These are phyloP conservation scores for Saccharomycopsis fermentans DNA, from an alignment of 805 yeast species.

Conservation along the genomic window DNA sequence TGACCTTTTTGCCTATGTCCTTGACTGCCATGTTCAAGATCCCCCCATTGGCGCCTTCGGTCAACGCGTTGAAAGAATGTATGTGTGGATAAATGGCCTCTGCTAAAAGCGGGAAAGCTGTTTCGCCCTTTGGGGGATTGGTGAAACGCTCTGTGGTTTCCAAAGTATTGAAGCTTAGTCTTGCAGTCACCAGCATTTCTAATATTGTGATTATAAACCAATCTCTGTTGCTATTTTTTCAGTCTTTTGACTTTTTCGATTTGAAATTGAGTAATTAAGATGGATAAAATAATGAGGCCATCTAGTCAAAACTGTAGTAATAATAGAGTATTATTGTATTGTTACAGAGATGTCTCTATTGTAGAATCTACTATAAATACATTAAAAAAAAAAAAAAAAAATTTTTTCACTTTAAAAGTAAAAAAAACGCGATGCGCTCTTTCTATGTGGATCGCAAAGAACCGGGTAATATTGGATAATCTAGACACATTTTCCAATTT, in stretches of 20 bases:
- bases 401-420: no score
- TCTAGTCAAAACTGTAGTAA: no score
- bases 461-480: no score
- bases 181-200: neutral
- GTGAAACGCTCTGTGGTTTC: constrained; percentile 80
- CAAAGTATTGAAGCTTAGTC: constrained; percentile 45
- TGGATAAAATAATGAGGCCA: no score
- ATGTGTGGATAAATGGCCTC: constrained; percentile 94
- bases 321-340: no score
- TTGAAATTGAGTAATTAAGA: neutral
- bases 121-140: constrained; percentile 81
- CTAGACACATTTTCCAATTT: no score
- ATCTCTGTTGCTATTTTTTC: neutral
- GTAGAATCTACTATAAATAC: no score
- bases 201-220: neutral
- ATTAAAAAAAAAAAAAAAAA: no score
- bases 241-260: neutral
- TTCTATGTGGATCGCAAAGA: no score
- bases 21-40: constrained; percentile 72
- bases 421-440: no score
- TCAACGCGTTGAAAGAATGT: constrained; percentile 91
- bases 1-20: constrained; percentile 80
- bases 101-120: constrained; percentile 69
- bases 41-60: constrained; percentile 83
- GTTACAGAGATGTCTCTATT: no score